Base-by-base conservation (phyloP, 768 basidiomycete genomes). In the Trametes maxima region DNA sequence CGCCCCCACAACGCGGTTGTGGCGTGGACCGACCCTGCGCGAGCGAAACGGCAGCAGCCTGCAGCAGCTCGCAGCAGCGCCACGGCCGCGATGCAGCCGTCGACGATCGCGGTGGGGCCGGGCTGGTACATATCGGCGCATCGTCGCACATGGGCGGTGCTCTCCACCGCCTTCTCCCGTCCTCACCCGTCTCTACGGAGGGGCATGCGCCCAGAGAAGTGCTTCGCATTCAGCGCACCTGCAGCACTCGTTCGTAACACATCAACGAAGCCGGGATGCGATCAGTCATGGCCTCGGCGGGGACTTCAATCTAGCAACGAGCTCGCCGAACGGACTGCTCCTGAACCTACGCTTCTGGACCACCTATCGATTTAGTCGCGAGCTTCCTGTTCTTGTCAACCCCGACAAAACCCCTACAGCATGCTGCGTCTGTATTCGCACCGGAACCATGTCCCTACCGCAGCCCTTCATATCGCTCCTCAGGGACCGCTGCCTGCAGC, bases 1-100 rank as follows among this genome's bases (percentile, higher is more conserved):
- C 57, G 67, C 64, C 56, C 57, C 35, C 43, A 14, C 45, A 68
- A 68, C 67, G 67, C 66, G 66, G 54, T 65, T 49, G 64, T 67
- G 66, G 66, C 66, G 61, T 63, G 63, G 16, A n/a, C 17, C 40
- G 5, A n/a, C 48, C 37, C 22, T 35, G 45, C 14, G 35, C 49
- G 28, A 19, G 51, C 10, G 55, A 48, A 35, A 46, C 55, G 55
- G 46, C 22, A 45, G 28, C 43, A 19, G 8, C 43, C 44, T 35
- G 43, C 54, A 25, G 39, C 8, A 14, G 28, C 42, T n/a, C 37
- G 33, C 17, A 25, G 56, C 48, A 42, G 33, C 25, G 47, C 17
- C 28, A 24, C 16, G 16, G 8, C 39, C 24, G 19, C 1, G 28
- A 33, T 50, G 43, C 48, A n/a, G 25, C 11, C 16, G 37, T 2